phyloP scores from a whole-genome alignment of 2,329 filamentous ascomycete genomes.

The Colletotrichum abscissum region DNA sequence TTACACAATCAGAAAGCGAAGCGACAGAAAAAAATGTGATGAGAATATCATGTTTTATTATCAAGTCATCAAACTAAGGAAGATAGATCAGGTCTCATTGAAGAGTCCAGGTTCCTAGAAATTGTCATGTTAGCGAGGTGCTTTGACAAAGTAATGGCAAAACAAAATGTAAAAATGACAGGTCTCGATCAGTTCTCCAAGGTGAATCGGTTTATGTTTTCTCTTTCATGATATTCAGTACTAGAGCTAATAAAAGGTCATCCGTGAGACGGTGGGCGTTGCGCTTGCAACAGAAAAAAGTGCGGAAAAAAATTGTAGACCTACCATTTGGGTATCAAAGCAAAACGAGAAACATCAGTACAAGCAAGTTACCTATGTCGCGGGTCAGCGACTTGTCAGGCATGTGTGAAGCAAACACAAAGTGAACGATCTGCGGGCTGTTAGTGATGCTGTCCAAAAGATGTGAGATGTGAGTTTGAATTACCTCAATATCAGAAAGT shows the following conservation, averaged over 20 bases:
- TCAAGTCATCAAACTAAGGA: neutral
- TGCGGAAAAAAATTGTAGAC: neutral
- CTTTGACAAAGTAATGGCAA: neutral
- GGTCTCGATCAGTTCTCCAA: slow-evolving; percentile 70
- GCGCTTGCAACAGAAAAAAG: neutral
- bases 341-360: slow-evolving; percentile 28
- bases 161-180: slow-evolving; percentile 23
- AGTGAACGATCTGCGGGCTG: neutral
- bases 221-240: slow-evolving; percentile 68
- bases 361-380: slow-evolving; percentile 13
- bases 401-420: slow-evolving; percentile 2
- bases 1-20: neutral
- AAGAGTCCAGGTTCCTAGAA: neutral
- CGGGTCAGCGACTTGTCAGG: slow-evolving; percentile 16
- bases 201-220: slow-evolving; percentile 58
- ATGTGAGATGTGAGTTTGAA: neutral
- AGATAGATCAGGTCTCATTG: neutral
- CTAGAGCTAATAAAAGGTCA: slow-evolving; percentile 57
- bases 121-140: slow-evolving; percentile 20
- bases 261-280: slow-evolving; percentile 55
- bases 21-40: neutral
- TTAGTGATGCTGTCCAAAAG: neutral
- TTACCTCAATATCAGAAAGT: slow-evolving; percentile 66
- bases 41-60: neutral
- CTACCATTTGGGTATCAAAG: slow-evolving; percentile 11